Percentiles rank a stretch among this genome's conserved stretches.
These are phyloP conservation scores for Ophiostoma australiae DNA, from an alignment of 2,329 filamentous ascomycete genomes.

Conservation along the genomic window DNA sequence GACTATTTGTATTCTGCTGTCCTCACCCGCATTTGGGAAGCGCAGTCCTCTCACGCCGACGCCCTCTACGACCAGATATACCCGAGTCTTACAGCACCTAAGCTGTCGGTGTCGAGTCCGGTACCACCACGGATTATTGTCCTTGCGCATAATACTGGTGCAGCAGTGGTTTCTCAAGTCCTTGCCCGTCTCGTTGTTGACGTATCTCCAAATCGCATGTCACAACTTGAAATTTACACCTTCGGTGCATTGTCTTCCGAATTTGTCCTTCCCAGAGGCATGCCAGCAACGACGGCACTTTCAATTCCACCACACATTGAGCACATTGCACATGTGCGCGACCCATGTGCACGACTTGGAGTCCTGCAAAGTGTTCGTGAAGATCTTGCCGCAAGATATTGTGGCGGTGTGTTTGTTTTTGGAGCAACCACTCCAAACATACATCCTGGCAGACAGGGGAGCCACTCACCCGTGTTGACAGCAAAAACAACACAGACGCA, in stretches of 20 bases:
- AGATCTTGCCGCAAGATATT: constrained; percentile 37
- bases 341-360: constrained; percentile 40
- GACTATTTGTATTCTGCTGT: constrained; percentile 42
- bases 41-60: constrained; percentile 32
- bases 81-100: constrained; percentile 32
- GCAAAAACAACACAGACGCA: neutral
- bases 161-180: constrained; percentile 36
- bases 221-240: constrained; percentile 43
- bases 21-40: constrained; percentile 32
- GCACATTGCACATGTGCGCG: constrained; percentile 36
- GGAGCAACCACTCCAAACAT: constrained; percentile 15
- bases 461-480: neutral
- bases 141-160: constrained; percentile 40
- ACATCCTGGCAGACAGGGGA: neutral
- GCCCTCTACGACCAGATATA: constrained; percentile 38
- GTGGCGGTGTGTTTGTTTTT: constrained; percentile 40
- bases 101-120: neutral
- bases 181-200: constrained; percentile 39
- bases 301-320: constrained; percentile 33
- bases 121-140: constrained; percentile 35
- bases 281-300: constrained; percentile 15
- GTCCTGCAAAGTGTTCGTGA: constrained; percentile 37
- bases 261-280: constrained; percentile 36
- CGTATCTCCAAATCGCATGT: constrained; percentile 35
- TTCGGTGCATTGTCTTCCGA: constrained; percentile 40